phyloP scores from a whole-genome alignment of 768 basidiomycete species.

The Hygrophorus pudorinus region DNA sequence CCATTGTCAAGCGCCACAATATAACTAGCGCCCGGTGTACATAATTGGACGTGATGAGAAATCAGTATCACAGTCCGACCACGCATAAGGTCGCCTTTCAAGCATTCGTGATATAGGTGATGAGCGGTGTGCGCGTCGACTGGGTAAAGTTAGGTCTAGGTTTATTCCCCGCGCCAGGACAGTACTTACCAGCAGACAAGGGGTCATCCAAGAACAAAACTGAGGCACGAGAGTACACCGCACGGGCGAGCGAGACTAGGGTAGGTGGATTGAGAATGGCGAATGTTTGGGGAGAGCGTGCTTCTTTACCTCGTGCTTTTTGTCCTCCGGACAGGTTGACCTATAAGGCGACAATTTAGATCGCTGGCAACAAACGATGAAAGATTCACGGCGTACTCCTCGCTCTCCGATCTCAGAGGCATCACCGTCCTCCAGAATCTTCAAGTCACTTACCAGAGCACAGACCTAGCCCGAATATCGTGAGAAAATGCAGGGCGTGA shows the following conservation, averaged over 20 bases:
- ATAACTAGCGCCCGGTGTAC: constrained; percentile 68
- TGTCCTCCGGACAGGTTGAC: constrained; percentile 52
- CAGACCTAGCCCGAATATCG: constrained; percentile 30
- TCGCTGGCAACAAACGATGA: neutral
- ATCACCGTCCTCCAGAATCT: constrained; percentile 82
- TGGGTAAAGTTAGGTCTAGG: constrained; percentile 9
- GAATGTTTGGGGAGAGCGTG: constrained; percentile 29
- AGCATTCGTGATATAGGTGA: constrained; percentile 75
- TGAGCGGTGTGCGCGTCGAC: constrained; percentile 93
- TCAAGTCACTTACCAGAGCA: constrained; percentile 64
- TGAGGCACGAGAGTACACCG: constrained; percentile 83
- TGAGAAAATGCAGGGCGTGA: constrained; percentile 10
- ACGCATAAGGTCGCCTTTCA: constrained; percentile 73
- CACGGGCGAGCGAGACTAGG: constrained; percentile 66
- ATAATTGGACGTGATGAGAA: constrained; percentile 90
- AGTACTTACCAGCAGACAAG: constrained; percentile 35
- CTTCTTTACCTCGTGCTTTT: constrained; percentile 47
- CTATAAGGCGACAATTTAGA: constrained; percentile 25
- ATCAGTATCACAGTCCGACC: constrained; percentile 86
- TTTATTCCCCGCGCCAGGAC: too few relatives aligned
- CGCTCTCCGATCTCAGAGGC: constrained; percentile 84
- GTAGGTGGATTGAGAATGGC: constrained; percentile 25
- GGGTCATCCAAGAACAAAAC: constrained; percentile 82
- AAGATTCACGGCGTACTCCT: constrained; percentile 36
- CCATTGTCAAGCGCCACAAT: constrained; percentile 81